Conservation (phyloP, 352 stramenopile genomes). For the Pythium myriotylum region DNA sequence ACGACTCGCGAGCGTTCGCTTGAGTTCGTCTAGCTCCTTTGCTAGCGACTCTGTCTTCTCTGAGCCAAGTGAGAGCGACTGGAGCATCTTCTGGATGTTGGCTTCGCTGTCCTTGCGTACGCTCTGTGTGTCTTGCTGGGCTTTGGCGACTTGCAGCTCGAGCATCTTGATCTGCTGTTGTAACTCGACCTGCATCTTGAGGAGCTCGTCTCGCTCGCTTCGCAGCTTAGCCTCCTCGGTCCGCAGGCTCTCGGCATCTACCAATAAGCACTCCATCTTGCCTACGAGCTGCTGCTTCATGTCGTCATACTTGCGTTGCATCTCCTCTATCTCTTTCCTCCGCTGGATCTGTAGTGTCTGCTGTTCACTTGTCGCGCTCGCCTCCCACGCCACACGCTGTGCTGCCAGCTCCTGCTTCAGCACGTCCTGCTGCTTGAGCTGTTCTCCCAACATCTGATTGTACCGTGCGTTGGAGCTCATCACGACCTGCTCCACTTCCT, state of each 20-base stretch:
- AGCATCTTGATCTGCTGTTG: slow-evolving; percentile 40
- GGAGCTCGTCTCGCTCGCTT: slow-evolving; percentile 53
- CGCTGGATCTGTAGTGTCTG: slow-evolving; percentile 31
- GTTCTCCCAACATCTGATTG: slow-evolving; percentile 72
- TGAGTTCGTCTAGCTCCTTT: slow-evolving; percentile 40
- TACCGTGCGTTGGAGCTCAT: slow-evolving; percentile 72
- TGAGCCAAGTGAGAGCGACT: slow-evolving; percentile 38
- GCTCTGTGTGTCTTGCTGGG: slow-evolving; percentile 51
- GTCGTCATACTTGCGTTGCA: slow-evolving; percentile 38
- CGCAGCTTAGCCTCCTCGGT: slow-evolving; percentile 51
- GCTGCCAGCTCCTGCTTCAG: slow-evolving; percentile 25
- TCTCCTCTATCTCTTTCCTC: slow-evolving; percentile 26
- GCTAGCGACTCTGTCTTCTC: slow-evolving; percentile 50
- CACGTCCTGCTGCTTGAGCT: slow-evolving; percentile 64
- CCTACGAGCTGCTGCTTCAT: slow-evolving; percentile 57
- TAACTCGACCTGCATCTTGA: slow-evolving; percentile 38
- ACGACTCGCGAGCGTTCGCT: slow-evolving; percentile 40
- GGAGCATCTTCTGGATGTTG: slow-evolving; percentile 45
- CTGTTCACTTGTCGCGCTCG: slow-evolving; percentile 11
- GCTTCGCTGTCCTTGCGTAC: slow-evolving; percentile 54
- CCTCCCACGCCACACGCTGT: slow-evolving; percentile 24
- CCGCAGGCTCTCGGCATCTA: slow-evolving; percentile 50
- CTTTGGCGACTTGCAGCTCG: slow-evolving; percentile 47
- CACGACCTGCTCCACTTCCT: slow-evolving; percentile 70
- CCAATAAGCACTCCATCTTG: slow-evolving; percentile 66